Percentiles rank a stretch among this genome's conserved stretches.
phyloP scores from a whole-genome alignment of 495 filamentous ascomycete genomes.

The Aspergillus incahuasiensis region DNA sequence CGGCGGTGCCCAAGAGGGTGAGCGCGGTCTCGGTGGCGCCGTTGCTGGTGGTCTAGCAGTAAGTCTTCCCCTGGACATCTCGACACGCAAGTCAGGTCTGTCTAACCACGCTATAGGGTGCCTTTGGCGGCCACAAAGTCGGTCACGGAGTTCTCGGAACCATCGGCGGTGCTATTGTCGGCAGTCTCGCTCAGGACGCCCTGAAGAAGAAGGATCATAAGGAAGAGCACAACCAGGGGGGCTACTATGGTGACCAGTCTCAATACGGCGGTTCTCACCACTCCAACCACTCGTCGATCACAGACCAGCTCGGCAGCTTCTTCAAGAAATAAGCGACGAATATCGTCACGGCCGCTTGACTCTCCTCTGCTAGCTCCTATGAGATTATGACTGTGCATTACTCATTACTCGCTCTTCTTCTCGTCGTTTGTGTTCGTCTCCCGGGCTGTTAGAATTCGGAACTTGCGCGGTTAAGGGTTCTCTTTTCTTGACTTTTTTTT shows the following conservation, averaged over 20 bases:
- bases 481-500: conserved; percentile 11
- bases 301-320: conserved; percentile 37
- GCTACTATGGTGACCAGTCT: conserved; percentile 16
- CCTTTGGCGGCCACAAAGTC: conserved; percentile 46
- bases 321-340: conserved; percentile 37
- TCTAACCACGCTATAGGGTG: conserved; percentile 5
- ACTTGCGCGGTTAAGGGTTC: background rate
- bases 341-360: background rate
- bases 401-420: background rate
- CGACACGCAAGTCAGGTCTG: background rate
- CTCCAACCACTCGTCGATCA: conserved; percentile 22
- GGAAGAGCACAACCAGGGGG: conserved; percentile 20
- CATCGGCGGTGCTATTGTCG: conserved; percentile 47
- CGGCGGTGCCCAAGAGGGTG: conserved; percentile 41
- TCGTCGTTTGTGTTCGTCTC: background rate
- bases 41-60: conserved; percentile 43
- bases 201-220: conserved; percentile 39
- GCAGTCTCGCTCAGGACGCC: conserved; percentile 42
- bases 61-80: conserved; percentile 1
- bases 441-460: conserved; percentile 7
- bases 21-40: conserved; percentile 45
- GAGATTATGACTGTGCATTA: conserved; percentile 5
- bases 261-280: conserved; percentile 19
- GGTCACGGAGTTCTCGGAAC: conserved; percentile 47
- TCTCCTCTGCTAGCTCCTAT: background rate